Evolutionary conservation across 1,139 yeast genomes (phyloP).

Genomic region (Protomyces inouyei): DNA sequence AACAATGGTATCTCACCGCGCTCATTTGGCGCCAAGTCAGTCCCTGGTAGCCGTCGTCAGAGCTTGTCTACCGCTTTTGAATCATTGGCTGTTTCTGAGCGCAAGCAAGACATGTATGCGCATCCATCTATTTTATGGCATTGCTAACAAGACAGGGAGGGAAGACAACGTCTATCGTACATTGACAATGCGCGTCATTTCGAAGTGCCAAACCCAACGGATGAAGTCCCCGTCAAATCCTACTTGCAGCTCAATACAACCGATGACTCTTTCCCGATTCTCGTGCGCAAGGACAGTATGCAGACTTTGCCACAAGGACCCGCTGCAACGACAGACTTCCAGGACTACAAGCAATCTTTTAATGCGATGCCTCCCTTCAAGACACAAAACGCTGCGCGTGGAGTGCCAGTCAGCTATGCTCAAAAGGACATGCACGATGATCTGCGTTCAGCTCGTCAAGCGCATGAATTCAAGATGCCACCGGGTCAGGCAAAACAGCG

Average conservation of each 20-base stretch:
- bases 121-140: neutral
- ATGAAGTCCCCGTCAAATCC: constrained; percentile 18
- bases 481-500: neutral
- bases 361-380: neutral
- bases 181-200: constrained; percentile 3
- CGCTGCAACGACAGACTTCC: neutral
- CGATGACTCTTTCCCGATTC: constrained; percentile 45
- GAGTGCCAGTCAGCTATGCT: neutral
- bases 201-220: neutral
- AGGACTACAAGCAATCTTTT: neutral
- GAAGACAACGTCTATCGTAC: constrained; percentile 4
- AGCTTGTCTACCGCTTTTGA: constrained; percentile 25
- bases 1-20: constrained; percentile 31
- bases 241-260: constrained; percentile 39
- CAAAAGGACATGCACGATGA: neutral
- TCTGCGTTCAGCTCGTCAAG: neutral
- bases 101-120: constrained; percentile 3
- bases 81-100: neutral
- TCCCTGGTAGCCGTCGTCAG: constrained; percentile 30
- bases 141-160: constrained; percentile 16
- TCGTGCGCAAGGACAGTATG: constrained; percentile 38
- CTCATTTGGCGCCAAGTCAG: constrained; percentile 28
- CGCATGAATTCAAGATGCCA: neutral
- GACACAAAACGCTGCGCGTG: neutral
- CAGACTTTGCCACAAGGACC: neutral